Conservation (phyloP, 768 basidiomycete genomes). For the Ramaria rubella region DNA sequence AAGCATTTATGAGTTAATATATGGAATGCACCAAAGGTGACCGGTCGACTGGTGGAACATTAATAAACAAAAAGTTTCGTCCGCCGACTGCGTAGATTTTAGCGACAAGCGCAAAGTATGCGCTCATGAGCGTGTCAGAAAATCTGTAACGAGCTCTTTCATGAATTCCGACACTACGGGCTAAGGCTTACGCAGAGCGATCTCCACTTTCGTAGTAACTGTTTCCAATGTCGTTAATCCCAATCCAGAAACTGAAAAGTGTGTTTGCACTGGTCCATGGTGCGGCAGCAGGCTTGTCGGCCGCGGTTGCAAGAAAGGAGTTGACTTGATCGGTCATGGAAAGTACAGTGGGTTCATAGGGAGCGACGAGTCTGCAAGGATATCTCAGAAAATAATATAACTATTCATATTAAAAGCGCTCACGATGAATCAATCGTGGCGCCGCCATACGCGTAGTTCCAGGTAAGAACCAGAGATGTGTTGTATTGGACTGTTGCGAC, state of each 20-base stretch:
- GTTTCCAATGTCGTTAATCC: slow-evolving; percentile 56
- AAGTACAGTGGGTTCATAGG: slow-evolving; percentile 44
- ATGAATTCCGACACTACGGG: slow-evolving; percentile 2
- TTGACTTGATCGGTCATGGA: slow-evolving; percentile 57
- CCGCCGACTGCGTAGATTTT: slow-evolving; percentile 48
- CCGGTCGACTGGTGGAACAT: slow-evolving; percentile 54
- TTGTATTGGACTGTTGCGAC: slow-evolving; percentile 46
- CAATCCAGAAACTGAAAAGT: slow-evolving; percentile 55
- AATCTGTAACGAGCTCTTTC: slow-evolving; percentile 30
- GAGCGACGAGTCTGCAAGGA: slow-evolving; percentile 37
- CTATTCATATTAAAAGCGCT: background rate
- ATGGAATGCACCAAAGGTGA: slow-evolving; percentile 48
- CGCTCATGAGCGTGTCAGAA: slow-evolving; percentile 40
- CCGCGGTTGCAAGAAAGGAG: slow-evolving; percentile 43
- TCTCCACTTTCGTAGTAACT: slow-evolving; percentile 43
- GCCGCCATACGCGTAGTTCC: slow-evolving; percentile 62
- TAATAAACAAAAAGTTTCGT: slow-evolving; percentile 40
- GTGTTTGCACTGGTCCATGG: slow-evolving; percentile 53
- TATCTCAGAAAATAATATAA: background rate
- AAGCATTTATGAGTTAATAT: no score
- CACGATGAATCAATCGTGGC: slow-evolving; percentile 51
- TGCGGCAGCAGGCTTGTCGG: slow-evolving; percentile 28
- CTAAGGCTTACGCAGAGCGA: slow-evolving; percentile 38
- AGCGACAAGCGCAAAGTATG: slow-evolving; percentile 45
- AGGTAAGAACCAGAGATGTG: slow-evolving; percentile 47